phyloP scores from a whole-genome alignment of 2,329 filamentous ascomycete genomes.

The Nemania serpens region DNA sequence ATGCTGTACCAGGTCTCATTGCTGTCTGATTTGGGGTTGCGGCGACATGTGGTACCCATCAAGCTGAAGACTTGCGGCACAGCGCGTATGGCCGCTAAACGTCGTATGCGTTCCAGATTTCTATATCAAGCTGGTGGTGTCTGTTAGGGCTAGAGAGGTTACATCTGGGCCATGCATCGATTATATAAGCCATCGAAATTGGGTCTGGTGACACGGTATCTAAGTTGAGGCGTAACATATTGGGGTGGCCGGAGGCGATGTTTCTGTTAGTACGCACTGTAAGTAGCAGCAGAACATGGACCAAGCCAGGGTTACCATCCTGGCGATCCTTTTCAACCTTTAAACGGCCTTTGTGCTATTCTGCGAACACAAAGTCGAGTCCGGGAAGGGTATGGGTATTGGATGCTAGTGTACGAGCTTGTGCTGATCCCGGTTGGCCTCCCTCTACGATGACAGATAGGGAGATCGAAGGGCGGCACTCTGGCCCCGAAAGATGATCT shows the following conservation, averaged over 20 bases:
- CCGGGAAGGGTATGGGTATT: background rate
- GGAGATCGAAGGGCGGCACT: conserved; percentile 4
- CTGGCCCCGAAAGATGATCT: conserved; percentile 3
- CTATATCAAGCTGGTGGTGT: conserved; percentile 19
- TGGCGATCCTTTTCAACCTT: conserved; percentile 21
- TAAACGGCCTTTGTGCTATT: conserved; percentile 16
- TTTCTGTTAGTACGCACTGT: background rate
- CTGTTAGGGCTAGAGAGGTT: conserved; percentile 12
- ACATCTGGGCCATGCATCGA: conserved; percentile 9
- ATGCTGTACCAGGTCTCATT: conserved; percentile 6
- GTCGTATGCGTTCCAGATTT: conserved; percentile 19
- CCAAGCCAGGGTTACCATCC: conserved; percentile 14
- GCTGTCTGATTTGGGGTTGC: conserved; percentile 1
- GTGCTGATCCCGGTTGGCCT: conserved; percentile 1
- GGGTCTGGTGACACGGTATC: conserved; percentile 1
- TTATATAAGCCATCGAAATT: conserved; percentile 4
- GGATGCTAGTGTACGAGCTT: conserved; percentile 2
- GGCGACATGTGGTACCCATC: background rate
- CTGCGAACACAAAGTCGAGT: conserved; percentile 5
- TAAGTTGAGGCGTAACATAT: conserved; percentile 4
- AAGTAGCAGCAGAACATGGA: conserved; percentile 10
- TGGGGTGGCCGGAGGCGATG: background rate
- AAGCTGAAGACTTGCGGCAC: conserved; percentile 22
- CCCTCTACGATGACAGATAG: background rate
- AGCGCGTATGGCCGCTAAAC: conserved; percentile 14